Percentiles rank a stretch among this genome's conserved stretches.
phyloP scores from a whole-genome alignment of 1,284 basidiomycete species.

The Boletus sp. region DNA sequence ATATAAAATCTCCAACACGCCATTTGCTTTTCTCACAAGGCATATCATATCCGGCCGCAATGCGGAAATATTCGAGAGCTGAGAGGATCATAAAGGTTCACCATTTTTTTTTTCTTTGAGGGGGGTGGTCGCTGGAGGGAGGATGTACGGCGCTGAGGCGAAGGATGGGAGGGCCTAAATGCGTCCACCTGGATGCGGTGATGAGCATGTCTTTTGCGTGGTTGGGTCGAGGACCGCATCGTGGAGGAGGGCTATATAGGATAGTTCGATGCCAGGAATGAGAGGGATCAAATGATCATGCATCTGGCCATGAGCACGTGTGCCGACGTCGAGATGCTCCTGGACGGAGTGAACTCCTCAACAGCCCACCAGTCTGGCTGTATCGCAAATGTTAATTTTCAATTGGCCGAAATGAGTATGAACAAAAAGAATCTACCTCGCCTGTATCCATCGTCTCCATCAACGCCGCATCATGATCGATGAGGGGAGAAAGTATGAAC shows the following conservation, averaged over 20 bases:
- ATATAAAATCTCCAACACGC: no score
- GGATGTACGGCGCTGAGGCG: conserved; percentile 4
- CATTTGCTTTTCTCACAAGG: no score
- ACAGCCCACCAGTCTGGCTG: neutral
- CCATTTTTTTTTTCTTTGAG: no score
- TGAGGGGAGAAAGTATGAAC: conserved; percentile 2
- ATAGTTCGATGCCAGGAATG: neutral
- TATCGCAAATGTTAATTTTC: neutral
- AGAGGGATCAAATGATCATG: neutral
- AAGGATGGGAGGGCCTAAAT: conserved; percentile 4
- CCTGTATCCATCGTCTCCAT: neutral
- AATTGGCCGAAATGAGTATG: neutral
- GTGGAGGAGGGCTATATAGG: conserved; percentile 2
- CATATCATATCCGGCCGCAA: no score
- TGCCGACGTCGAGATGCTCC: conserved; percentile 21
- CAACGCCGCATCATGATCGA: no score
- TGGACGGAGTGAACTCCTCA: neutral
- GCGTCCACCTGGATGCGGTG: conserved; percentile 4
- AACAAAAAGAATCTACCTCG: neutral
- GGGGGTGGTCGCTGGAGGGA: neutral
- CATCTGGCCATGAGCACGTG: conserved; percentile 18
- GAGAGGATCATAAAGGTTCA: no score
- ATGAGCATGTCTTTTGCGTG: conserved; percentile 13
- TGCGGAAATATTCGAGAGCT: no score
- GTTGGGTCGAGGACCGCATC: conserved; percentile 12